Percentiles rank a stretch among this genome's conserved stretches.
These are phyloP conservation scores for Pogostemon cablin DNA, from an alignment of 257 asterid species.

Conservation along the genomic window DNA sequence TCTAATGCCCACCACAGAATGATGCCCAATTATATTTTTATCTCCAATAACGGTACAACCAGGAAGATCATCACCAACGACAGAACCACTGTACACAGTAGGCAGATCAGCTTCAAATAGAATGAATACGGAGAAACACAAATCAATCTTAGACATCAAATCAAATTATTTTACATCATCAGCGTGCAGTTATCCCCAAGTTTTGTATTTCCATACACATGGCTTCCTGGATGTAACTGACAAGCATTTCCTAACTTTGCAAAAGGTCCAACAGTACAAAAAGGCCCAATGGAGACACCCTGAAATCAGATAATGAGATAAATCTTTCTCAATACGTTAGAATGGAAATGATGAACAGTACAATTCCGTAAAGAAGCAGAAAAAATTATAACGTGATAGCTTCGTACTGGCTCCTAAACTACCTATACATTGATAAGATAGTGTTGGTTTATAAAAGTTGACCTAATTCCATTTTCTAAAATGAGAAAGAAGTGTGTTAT, in stretches of 20 bases:
- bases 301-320: constrained; percentile 32
- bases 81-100: constrained; percentile 69
- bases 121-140: constrained; percentile 11
- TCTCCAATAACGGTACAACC: constrained; percentile 78
- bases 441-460: neutral
- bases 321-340: constrained; percentile 27
- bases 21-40: constrained; percentile 84
- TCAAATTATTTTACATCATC: constrained; percentile 57
- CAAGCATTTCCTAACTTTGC: constrained; percentile 75
- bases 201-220: constrained; percentile 73
- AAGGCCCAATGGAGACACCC: constrained; percentile 92
- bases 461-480: neutral
- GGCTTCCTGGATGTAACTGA: constrained; percentile 76
- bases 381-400: neutral
- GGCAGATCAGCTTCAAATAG: constrained; percentile 26
- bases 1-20: constrained; percentile 82
- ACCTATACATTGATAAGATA: too few species aligned
- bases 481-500: neutral
- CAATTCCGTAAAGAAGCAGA: constrained; percentile 21
- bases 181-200: constrained; percentile 80
- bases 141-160: neutral
- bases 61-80: constrained; percentile 93
- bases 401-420: too few species aligned
- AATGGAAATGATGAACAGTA: constrained; percentile 20
- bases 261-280: constrained; percentile 83